Conservation (phyloP, 1,284 basidiomycete genomes). For the Sphagnurus paluster region DNA sequence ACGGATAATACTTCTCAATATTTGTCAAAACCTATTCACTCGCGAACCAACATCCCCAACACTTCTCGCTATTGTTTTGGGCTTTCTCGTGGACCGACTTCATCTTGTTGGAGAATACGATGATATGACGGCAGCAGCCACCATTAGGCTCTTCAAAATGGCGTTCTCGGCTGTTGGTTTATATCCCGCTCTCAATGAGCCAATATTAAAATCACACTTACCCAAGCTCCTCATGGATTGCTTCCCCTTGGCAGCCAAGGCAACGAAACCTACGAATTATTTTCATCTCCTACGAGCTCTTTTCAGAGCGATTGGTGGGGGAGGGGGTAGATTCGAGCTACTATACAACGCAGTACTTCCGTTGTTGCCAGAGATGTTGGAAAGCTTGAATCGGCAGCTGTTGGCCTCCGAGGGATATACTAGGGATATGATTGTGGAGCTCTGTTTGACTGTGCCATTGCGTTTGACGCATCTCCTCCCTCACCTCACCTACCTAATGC, state of each 20-base stretch:
- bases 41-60: conserved; percentile 87
- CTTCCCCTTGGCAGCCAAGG: conserved; percentile 91
- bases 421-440: conserved; percentile 93
- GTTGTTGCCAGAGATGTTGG: conserved; percentile 95
- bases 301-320: conserved; percentile 95
- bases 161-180: conserved; percentile 89
- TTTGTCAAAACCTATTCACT: conserved; percentile 86
- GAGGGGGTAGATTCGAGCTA: conserved; percentile 91
- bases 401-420: conserved; percentile 75
- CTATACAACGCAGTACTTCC: conserved; percentile 98
- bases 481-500: conserved; percentile 96
- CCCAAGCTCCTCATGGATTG: conserved; percentile 97
- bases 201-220: conserved; percentile 90
- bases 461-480: conserved; percentile 95
- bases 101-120: conserved; percentile 87
- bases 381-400: conserved; percentile 92
- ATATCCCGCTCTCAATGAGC: conserved; percentile 83
- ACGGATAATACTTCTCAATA: conserved; percentile 80
- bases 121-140: conserved; percentile 77
- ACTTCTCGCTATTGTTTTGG: conserved; percentile 90
- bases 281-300: conserved; percentile 93
- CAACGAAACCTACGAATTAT: conserved; percentile 90
- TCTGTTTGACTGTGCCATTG: conserved; percentile 96
- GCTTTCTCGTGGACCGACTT: conserved; percentile 84
- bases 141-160: conserved; percentile 95